Base-by-base conservation (phyloP, 2,329 filamentous ascomycete genomes). In the Acrocalymma vagum region DNA sequence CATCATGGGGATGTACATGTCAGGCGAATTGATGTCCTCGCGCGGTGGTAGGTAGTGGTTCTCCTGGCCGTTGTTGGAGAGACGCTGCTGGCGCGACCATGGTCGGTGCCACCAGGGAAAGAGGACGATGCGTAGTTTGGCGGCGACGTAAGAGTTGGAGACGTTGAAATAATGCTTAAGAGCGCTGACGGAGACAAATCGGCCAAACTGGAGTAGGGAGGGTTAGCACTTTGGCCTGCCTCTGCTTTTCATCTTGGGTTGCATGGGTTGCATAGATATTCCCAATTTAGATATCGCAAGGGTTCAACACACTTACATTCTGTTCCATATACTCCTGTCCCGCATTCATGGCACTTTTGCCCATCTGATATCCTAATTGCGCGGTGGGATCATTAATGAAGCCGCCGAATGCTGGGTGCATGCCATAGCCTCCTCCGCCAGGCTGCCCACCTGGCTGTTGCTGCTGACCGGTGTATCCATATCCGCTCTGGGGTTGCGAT, bases 141-240 rank as follows among this genome's bases (percentile, higher is more conserved):
- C 90, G 66, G 95, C 79, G 66, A 99, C 94, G 73, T 99, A 99
- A 45, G 84, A 88, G 78, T 99, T 99, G 55, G 92, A 95, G 52
- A 99, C 94, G 74, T 97, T 96, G 78, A 99, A 99, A 80, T 97
- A 99, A 75, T 96, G 94, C 73, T 99, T 99, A 29, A 99, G 81
- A 13, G 90, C 90, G 10, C 88, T 87, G 58, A 97, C 88, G 64
- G 92, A 96, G 72, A 99, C 86, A 74, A 93, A 96, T 71, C 85
- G 83, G 60, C 86, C 87, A 60, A 89, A 77, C 86, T 88, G 60
- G 16, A 16, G 13, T 36, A 13, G 17, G 6, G 2, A 6, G 20
- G 24, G 40, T 52, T 31, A 52, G 48, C 23, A 24, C 14, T 14
- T 3, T n/a, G 16, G 24, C 16, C 11, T n/a, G 5, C 5, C 24